Percentiles rank a stretch among this genome's conserved stretches.
Evolutionary conservation across 768 basidiomycete species (phyloP).

Genomic region (Phanerochaete sordida): DNA sequence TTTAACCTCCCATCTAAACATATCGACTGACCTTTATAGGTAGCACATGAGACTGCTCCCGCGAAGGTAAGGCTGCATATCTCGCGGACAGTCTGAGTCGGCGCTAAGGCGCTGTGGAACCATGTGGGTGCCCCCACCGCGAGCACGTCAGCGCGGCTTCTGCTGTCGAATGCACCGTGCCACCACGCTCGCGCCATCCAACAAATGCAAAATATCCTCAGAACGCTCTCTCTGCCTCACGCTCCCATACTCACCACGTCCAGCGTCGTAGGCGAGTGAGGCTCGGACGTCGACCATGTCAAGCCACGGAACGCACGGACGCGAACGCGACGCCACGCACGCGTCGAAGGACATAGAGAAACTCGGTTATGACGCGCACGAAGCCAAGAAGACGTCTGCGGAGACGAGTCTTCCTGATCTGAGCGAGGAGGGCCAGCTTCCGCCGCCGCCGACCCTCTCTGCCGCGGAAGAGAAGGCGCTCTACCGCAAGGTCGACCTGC

Average conservation of each 20-base stretch:
- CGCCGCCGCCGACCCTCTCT: slow-evolving; percentile 26
- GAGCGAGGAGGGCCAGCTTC: background rate
- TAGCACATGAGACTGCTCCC: too few relatives aligned
- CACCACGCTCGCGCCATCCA: background rate
- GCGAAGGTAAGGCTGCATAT: too few relatives aligned
- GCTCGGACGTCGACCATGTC: background rate
- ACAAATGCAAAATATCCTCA: background rate
- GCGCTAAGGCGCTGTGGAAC: background rate
- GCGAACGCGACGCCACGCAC: background rate
- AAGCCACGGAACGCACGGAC: background rate
- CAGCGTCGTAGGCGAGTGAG: background rate
- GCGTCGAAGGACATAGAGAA: background rate
- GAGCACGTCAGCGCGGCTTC: background rate
- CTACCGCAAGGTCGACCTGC: slow-evolving; percentile 20
- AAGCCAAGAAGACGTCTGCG: background rate
- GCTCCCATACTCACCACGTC: background rate
- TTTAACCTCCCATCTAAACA: too few relatives aligned
- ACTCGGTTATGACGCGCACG: background rate
- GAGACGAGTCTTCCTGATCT: background rate
- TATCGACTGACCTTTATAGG: too few relatives aligned
- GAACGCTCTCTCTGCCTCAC: background rate
- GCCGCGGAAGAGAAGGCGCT: slow-evolving; percentile 41
- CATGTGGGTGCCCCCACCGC: background rate
- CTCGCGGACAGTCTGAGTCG: too few relatives aligned
- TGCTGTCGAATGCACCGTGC: background rate